Evolutionary conservation across 495 filamentous ascomycete genomes (phyloP), one percentile per base, ranked within the genome.

Genomic region (Amphirosellinia nigrospora): DNA sequence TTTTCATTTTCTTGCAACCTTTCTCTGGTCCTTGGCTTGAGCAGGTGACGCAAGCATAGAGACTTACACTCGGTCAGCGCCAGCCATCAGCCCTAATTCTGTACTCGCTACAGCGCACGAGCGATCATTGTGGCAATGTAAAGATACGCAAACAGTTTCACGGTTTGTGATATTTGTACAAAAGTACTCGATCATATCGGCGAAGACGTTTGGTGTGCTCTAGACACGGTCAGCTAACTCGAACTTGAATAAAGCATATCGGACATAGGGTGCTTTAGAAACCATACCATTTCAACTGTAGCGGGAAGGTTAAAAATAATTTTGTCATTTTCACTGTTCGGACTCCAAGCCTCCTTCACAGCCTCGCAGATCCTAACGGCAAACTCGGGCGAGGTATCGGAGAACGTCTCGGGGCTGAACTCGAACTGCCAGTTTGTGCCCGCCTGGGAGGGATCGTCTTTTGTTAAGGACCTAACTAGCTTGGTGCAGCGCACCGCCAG

Each of bases 271-370:
- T 23, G 45, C 19, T 48, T 48, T 48, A n/a, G 45, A 48, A 48
- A 48, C 45, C 13, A 60, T 1, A 90, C 82, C 88, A 94, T 89
- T 77, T 96, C 93, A 10, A 96, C 93, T 0, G 93, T 96, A 8
- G 93, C 93, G 21, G 93, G 93, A 19, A 96, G 83, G 77, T 95
- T 96, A 84, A 96, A 93, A 71, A 96, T 92, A 64, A 96, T 92
- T 21, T 38, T 2, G 64, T n/a, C 10, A 10, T 89, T 87, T 72
- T 92, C 83, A 41, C 80, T 88, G 4, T 88, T 88, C 7, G 93
- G 92, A 59, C 82, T 91, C 93, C 93, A 96, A 8, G 91, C 92
- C 13, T 81, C 88, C 84, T 94, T 95, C 38, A 94, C 92, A 32
- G 92, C 93, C 75, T 94, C 89, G 72, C 93, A 96, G 32, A 96